A percentile compares a stretch with the other conserved stretches of the same genome.
phyloP scores from a whole-genome alignment of 352 stramenopile species.

The Aphanomyces stellatus region DNA sequence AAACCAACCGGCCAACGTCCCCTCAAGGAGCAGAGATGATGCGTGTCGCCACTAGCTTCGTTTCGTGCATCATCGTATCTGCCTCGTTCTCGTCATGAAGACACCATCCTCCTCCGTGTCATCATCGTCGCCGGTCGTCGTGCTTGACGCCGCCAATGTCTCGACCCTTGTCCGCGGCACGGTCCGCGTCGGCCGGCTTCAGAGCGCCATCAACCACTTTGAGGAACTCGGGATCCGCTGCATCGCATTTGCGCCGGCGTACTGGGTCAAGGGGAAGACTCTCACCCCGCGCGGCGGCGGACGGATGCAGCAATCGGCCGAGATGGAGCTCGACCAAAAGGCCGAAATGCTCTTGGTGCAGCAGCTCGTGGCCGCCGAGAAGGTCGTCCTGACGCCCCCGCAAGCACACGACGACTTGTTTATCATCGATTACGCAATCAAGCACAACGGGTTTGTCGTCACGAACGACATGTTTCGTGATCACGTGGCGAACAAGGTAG shows the following conservation, averaged over 20 bases:
- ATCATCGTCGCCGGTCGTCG: slow-evolving; percentile 35
- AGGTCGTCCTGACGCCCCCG: slow-evolving; percentile 64
- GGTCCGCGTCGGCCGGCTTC: slow-evolving; percentile 43
- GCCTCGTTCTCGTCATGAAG: no score
- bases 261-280: slow-evolving; percentile 39
- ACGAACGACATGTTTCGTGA: slow-evolving; percentile 91
- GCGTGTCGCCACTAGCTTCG: no score
- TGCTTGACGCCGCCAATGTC: slow-evolving; percentile 73
- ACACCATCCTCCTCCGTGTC: no score
- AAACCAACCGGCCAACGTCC: no score
- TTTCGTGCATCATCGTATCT: no score
- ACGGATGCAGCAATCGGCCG: slow-evolving; percentile 23
- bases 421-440: slow-evolving; percentile 86
- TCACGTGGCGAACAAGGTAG: slow-evolving; percentile 68
- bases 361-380: slow-evolving; percentile 47
- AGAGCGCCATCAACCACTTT: slow-evolving; percentile 61
- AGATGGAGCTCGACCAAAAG: slow-evolving; percentile 15
- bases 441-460: slow-evolving; percentile 81
- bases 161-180: slow-evolving; percentile 52
- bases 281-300: neutral
- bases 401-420: slow-evolving; percentile 87
- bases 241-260: slow-evolving; percentile 72
- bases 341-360: slow-evolving; percentile 25
- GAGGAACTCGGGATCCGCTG: slow-evolving; percentile 36
- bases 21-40: no score